Base-by-base conservation (phyloP, 352 stramenopile genomes). In the Elongisporangium senticosum region DNA sequence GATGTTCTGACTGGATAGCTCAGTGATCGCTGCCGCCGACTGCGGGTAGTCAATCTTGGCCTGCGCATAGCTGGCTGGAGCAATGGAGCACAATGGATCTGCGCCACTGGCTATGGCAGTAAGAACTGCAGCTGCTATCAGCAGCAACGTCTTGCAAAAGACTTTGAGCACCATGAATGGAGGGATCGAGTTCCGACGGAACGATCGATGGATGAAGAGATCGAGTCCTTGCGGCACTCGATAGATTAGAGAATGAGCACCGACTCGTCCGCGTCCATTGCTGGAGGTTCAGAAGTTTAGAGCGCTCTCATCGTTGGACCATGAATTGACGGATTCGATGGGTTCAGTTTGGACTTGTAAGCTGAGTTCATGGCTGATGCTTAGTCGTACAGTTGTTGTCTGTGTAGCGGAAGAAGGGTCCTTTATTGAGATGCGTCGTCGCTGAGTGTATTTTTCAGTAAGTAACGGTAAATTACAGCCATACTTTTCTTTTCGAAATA, bases 31-130 rank as follows among this genome's bases (percentile, higher is more conserved):
- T 8, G 47, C 58, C 22, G 60, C 56, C 15, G 79, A 53, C 13
- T 68, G 33, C 17, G 77, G 70, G 47, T 84, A 79, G 8, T 67
- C 61, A 1, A 54, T 71, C 53, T 75, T 77, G 37, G 75, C 74
- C 6, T 43, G 49, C 5, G 66, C 51, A 51, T 77, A 77, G 22
- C 66, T 70, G 21, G 64, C 63, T 23, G 69, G 69, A 13, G 59
- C 33, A 47, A 74, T 68, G 28, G 69, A 77, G 66, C 69, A 77
- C 51, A 77, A 49, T n/a, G 71, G 33, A 17, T 43, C 33, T 17
- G 33, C 11, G 8, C 33, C 33, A 43, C 33, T 43, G 11, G 33
- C 11, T 4, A 1, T 17, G 8, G 33, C 8, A 43, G 33, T 17
- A 17, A 43, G 11, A 43, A 43, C 33, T 43, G 13, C 33, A 14